phyloP scores from a whole-genome alignment of 352 stramenopile genomes.

The Phytophthora megakarya region DNA sequence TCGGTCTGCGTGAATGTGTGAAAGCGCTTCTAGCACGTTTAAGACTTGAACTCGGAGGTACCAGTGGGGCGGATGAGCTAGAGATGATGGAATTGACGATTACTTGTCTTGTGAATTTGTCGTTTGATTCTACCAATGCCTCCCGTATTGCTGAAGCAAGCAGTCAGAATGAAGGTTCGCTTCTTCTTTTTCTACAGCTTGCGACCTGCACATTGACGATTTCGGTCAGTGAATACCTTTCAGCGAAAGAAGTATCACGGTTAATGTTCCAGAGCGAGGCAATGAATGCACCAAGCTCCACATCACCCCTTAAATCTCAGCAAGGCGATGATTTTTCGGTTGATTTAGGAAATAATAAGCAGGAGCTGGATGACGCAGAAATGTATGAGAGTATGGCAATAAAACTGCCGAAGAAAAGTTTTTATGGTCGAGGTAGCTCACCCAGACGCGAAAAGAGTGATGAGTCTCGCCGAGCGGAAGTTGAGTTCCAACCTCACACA shows the following conservation, averaged over 20 bases:
- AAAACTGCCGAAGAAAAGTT: constrained; percentile 23
- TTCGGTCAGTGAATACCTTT: constrained; percentile 55
- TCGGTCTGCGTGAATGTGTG: constrained; percentile 62
- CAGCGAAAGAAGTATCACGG: constrained; percentile 27
- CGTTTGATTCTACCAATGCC: constrained; percentile 55
- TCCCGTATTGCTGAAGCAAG: constrained; percentile 44
- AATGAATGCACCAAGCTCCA: background rate
- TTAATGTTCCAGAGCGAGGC: constrained; percentile 10
- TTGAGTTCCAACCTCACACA: constrained; percentile 19
- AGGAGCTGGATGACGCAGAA: constrained; percentile 28
- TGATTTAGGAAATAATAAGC: constrained; percentile 10
- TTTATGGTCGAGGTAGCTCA: constrained; percentile 6
- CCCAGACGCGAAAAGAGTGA: constrained; percentile 25
- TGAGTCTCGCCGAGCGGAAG: constrained; percentile 19
- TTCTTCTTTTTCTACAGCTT: constrained; percentile 57
- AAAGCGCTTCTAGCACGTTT: constrained; percentile 56
- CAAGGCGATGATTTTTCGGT: constrained; percentile 1
- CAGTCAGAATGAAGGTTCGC: constrained; percentile 27
- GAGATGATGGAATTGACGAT: constrained; percentile 65
- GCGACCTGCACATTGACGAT: constrained; percentile 44
- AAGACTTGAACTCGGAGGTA: constrained; percentile 23
- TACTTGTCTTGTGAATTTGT: constrained; percentile 70
- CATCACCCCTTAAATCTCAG: background rate
- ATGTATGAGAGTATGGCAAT: constrained; percentile 24
- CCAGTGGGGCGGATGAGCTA: constrained; percentile 57